Percentiles rank a stretch among this genome's conserved stretches.
Evolutionary conservation across 805 yeast species (phyloP).

Genomic region (Candida boidinii): DNA sequence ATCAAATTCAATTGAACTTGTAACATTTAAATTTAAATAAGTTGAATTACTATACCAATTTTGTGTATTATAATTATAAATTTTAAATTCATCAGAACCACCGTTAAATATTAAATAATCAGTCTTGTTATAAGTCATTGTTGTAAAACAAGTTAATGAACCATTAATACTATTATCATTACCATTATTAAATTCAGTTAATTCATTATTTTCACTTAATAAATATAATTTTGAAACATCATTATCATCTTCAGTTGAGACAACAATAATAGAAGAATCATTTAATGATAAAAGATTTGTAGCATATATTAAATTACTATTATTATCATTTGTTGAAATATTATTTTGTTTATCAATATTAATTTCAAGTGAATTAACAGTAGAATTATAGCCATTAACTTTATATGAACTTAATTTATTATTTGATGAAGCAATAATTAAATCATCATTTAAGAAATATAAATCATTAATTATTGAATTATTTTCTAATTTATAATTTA

Average conservation of each 20-base stretch:
- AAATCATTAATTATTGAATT: slow-evolving; percentile 32
- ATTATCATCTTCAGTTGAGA: slow-evolving; percentile 26
- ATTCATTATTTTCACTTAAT: slow-evolving; percentile 17
- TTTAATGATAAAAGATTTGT: slow-evolving; percentile 33
- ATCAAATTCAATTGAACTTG: slow-evolving; percentile 14
- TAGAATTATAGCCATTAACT: too few species aligned
- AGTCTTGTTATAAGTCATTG: slow-evolving; percentile 26
- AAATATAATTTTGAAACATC: slow-evolving; percentile 6
- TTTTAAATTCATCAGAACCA: slow-evolving; percentile 11
- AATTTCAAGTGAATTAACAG: slow-evolving; percentile 22
- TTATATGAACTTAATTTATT: slow-evolving; percentile 6
- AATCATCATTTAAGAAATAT: slow-evolving; percentile 21
- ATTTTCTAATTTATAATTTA: slow-evolving; percentile 29
- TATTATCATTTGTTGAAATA: slow-evolving; percentile 16
- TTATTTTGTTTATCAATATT: slow-evolving; percentile 26
- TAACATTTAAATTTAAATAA: slow-evolving; percentile 23
- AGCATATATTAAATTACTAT: slow-evolving; percentile 30
- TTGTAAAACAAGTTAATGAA: slow-evolving; percentile 18
- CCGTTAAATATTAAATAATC: slow-evolving; percentile 34
- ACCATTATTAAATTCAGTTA: slow-evolving; percentile 28
- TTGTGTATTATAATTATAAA: slow-evolving; percentile 33
- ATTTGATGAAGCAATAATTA: slow-evolving; percentile 29
- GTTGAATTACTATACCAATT: slow-evolving; percentile 25
- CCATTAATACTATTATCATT: slow-evolving; percentile 16
- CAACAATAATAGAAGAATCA: slow-evolving; percentile 28